Percentiles rank a stretch among this genome's conserved stretches.
Conservation (phyloP, 1,284 basidiomycete species). For the Bjerkandera adusta region DNA sequence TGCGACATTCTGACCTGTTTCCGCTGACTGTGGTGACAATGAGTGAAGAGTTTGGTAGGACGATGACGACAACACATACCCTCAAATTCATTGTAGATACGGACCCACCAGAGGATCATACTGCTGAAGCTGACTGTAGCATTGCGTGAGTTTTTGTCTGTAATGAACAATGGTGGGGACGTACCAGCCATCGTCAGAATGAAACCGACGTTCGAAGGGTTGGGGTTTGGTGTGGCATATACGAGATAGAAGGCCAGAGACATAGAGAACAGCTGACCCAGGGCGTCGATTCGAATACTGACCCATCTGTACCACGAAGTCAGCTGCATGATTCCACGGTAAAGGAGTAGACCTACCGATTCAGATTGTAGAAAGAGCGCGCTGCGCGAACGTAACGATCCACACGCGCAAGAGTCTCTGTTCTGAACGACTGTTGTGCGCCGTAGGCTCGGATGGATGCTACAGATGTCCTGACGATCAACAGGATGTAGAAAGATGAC, state of each 20-base stretch:
- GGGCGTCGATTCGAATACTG: slow-evolving; percentile 46
- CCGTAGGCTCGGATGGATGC: slow-evolving; percentile 64
- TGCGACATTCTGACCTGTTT: slow-evolving; percentile 2
- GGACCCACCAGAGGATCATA: slow-evolving; percentile 53
- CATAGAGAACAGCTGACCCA: slow-evolving; percentile 45
- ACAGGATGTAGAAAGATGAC: background rate
- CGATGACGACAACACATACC: background rate
- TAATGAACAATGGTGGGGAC: slow-evolving; percentile 7
- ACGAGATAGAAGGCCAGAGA: slow-evolving; percentile 50
- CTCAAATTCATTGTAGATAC: slow-evolving; percentile 20
- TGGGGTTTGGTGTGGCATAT: slow-evolving; percentile 30
- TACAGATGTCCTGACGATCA: slow-evolving; percentile 19
- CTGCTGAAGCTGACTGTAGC: slow-evolving; percentile 46
- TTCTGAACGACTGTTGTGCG: slow-evolving; percentile 45
- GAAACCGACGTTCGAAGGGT: slow-evolving; percentile 43
- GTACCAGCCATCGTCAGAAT: slow-evolving; percentile 44
- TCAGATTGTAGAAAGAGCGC: slow-evolving; percentile 45
- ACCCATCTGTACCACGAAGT: slow-evolving; percentile 41
- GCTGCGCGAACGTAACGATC: slow-evolving; percentile 46
- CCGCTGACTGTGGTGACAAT: slow-evolving; percentile 2
- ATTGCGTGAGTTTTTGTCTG: background rate
- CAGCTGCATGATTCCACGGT: background rate
- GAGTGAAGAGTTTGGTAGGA: background rate
- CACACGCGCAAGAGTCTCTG: slow-evolving; percentile 43
- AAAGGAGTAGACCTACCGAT: background rate